Evolutionary conservation across 768 basidiomycete species (phyloP).

Genomic region (Tricholoma furcatifolium): DNA sequence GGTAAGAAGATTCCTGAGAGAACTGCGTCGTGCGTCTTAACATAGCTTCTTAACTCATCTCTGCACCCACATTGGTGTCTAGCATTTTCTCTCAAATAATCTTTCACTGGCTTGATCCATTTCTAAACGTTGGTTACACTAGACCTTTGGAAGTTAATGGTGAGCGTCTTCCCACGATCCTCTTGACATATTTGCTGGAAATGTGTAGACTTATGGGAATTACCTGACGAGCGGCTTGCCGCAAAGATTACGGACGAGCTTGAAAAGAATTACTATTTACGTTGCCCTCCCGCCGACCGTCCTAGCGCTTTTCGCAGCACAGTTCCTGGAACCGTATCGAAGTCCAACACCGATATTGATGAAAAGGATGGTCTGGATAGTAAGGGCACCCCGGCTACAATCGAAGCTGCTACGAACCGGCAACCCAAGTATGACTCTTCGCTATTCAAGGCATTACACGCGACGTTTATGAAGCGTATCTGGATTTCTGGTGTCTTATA

Average conservation of each 20-base stretch:
- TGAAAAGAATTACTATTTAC: conserved; percentile 41
- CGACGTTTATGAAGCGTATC: conserved; percentile 44
- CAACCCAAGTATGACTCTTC: conserved; percentile 41
- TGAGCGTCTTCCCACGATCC: conserved; percentile 14
- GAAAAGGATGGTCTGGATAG: too few species aligned
- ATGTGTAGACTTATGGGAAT: conserved; percentile 43
- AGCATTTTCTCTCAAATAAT: conserved; percentile 37
- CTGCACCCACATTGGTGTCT: background rate
- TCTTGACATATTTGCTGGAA: background rate
- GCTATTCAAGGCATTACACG: conserved; percentile 45
- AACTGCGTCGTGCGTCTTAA: conserved; percentile 14
- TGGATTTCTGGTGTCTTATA: conserved; percentile 50
- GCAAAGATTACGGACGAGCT: conserved; percentile 33
- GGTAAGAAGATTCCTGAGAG: conserved; percentile 19
- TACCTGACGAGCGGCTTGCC: conserved; percentile 35
- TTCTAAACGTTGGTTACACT: conserved; percentile 48
- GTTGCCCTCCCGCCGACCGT: conserved; percentile 40
- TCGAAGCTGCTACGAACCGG: background rate
- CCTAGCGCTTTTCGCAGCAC: conserved; percentile 19
- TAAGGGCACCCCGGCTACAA: too few species aligned
- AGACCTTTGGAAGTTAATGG: conserved; percentile 51
- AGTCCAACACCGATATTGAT: too few species aligned
- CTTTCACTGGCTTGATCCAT: conserved; percentile 47
- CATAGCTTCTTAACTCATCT: background rate
- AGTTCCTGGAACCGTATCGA: background rate